Conservation (phyloP, 352 stramenopile genomes). For the Pythium brassicae region DNA sequence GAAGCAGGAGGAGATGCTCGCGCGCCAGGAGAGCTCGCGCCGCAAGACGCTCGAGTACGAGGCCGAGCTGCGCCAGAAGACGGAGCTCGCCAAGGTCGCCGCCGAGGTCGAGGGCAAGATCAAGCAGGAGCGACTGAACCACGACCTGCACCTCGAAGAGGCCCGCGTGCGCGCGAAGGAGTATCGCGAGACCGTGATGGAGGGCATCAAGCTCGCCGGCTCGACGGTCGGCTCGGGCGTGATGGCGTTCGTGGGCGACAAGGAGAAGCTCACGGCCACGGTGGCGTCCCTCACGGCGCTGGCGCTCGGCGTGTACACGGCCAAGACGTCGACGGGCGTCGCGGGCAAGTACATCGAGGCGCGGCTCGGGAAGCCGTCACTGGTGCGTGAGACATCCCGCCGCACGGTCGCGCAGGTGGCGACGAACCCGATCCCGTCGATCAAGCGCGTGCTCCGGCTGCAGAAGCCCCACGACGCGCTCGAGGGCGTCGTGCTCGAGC, state of each 20-base stretch:
- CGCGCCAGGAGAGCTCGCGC: conserved; percentile 93
- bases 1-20: conserved; percentile 98
- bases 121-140: conserved; percentile 97
- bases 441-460: conserved; percentile 88
- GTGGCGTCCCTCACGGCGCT: conserved; percentile 93
- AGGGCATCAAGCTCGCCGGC: conserved; percentile 93
- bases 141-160: conserved; percentile 97
- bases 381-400: conserved; percentile 97
- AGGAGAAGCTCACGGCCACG: conserved; percentile 94
- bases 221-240: conserved; percentile 93
- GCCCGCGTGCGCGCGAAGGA: conserved; percentile 89
- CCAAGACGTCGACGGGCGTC: conserved; percentile 91
- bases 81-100: conserved; percentile 94
- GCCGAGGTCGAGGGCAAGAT: conserved; percentile 95
- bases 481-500: conserved; percentile 93
- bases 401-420: conserved; percentile 81
- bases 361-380: conserved; percentile 94
- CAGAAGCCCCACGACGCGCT: conserved; percentile 91
- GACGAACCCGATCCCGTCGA: conserved; percentile 79
- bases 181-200: conserved; percentile 93
- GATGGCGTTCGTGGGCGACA: conserved; percentile 92
- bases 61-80: conserved; percentile 92
- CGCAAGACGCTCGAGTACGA: conserved; percentile 98
- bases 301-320: conserved; percentile 95
- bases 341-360: conserved; percentile 95